A percentile compares a stretch with the other conserved stretches of the same genome.
These are phyloP conservation scores for Neurospora terricola DNA, from an alignment of 495 filamentous ascomycete species.

Conservation along the genomic window DNA sequence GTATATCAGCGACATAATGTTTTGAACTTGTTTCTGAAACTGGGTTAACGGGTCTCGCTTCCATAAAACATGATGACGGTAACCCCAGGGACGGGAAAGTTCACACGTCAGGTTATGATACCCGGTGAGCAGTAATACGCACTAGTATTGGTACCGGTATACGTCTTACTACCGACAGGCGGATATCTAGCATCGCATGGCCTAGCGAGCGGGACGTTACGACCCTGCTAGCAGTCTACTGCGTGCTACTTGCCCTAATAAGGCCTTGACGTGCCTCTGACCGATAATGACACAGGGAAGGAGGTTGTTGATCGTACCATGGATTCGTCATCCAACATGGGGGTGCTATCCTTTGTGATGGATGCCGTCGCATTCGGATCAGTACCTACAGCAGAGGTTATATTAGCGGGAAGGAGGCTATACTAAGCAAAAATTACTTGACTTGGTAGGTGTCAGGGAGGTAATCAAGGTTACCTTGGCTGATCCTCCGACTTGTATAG, in stretches of 20 bases:
- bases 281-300: background rate
- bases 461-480: background rate
- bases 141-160: background rate
- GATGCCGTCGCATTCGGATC: background rate
- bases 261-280: background rate
- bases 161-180: background rate
- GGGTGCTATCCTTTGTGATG: background rate
- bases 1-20: background rate
- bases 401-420: background rate
- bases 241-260: background rate
- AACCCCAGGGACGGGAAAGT: background rate
- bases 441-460: background rate
- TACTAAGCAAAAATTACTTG: background rate
- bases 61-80: background rate
- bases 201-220: background rate
- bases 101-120: background rate
- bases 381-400: background rate
- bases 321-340: background rate
- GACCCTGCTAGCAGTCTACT: background rate
- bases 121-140: background rate
- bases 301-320: background rate
- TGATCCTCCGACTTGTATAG: background rate
- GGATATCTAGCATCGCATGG: background rate
- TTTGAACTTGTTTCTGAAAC: background rate
- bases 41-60: background rate